Evolutionary conservation across 768 basidiomycete genomes (phyloP).

Genomic region (Naganishia vishniacii): DNA sequence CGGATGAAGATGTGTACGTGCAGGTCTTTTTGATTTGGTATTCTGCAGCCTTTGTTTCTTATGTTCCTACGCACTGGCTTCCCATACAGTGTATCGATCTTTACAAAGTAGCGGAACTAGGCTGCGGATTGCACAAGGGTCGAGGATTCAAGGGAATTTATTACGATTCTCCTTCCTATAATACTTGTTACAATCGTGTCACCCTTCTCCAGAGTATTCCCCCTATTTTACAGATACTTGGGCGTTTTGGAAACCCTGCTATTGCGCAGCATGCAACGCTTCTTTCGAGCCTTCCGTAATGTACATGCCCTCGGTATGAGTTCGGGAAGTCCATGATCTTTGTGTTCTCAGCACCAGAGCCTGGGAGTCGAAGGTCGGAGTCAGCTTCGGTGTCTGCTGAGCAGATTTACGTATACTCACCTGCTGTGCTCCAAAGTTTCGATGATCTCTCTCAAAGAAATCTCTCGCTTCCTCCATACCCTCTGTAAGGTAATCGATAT

Average conservation of each 20-base stretch:
- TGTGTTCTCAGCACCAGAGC: constrained; percentile 95
- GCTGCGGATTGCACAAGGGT: not conserved
- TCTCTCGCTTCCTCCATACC: constrained; percentile 87
- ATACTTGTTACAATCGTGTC: not conserved
- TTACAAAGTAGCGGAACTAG: constrained; percentile 40
- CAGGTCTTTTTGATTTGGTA: not conserved
- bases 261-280: not conserved
- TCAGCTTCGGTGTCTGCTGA: too few species aligned
- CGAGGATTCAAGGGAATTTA: too few species aligned
- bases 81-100: constrained; percentile 43
- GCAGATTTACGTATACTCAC: constrained; percentile 40
- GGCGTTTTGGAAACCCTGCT: too few species aligned
- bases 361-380: constrained; percentile 49
- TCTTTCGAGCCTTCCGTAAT: constrained; percentile 60
- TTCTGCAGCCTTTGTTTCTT: not conserved
- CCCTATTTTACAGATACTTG: too few species aligned
- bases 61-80: not conserved
- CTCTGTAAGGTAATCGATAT: constrained; percentile 78
- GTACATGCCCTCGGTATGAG: constrained; percentile 83
- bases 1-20: constrained; percentile 49
- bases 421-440: constrained; percentile 97
- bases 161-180: not conserved
- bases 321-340: constrained; percentile 87
- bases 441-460: constrained; percentile 83
- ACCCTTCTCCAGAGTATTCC: too few species aligned